Evolutionary conservation across 257 asterid species (phyloP), one percentile per base, ranked within the genome.

Genomic region (Paulownia fortunei): DNA sequence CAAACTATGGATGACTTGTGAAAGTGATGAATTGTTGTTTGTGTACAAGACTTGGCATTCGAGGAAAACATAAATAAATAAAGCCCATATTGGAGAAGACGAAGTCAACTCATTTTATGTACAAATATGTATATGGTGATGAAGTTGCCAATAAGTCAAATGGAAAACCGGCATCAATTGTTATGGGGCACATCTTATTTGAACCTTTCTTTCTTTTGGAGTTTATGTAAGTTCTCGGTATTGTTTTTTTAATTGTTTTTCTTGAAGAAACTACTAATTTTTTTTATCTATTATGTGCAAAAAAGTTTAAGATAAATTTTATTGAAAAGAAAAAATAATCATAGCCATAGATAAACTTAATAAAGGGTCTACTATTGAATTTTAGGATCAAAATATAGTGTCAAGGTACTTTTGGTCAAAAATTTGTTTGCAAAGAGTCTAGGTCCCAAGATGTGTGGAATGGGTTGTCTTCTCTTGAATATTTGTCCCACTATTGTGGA

Each of bases 11-110:
- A 27, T 63, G 82, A 46, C 30, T n/a, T 32, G 67, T 69, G 74
- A 76, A 81, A 69, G 84, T 49, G 78, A 80, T 61, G 1, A 69
- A 30, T 59, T 59, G 80, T 58, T 74, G 73, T 54, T 69, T 41
- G 47, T 63, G 76, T 67, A 21, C 4, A 34, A 55, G 21, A 54
- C 19, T 34, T 37, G 63, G n/a, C 24, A 26, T 34, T 37, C 36
- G 10, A 2, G 64, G n/a, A 13, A 7, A 32, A 2, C 11, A 62
- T 21, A 13, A 36, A 64, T 56, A 11, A 9, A 9, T 63, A 21
- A 32, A 2, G 9, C 7, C 70, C 19, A 69, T n/a, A 23, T 76
- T 51, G 42, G 58, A 23, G 80, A 76, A 34, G 79, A 73, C 72
- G 55, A 58, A 52, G 84, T 74, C 84, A 63, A 80, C 66, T 34